phyloP scores from a whole-genome alignment of 2,329 filamentous ascomycete species.

The Colletotrichum caudatum region DNA sequence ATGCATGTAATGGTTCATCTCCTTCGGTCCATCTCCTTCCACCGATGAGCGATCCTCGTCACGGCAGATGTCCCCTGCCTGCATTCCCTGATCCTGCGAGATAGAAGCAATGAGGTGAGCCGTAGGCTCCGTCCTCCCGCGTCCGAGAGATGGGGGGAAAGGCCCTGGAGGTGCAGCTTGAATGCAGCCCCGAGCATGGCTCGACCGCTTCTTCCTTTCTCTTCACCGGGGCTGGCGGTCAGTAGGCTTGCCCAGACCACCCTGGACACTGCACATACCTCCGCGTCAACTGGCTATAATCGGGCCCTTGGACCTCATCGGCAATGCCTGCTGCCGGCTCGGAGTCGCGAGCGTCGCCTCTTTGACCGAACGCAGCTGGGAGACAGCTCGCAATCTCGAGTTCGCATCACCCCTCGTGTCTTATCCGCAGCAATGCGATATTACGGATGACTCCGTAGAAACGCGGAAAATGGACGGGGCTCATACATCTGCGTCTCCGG shows the following conservation, averaged over 20 bases:
- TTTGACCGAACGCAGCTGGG: background rate
- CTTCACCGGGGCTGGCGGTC: slow-evolving; percentile 21
- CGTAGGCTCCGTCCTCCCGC: slow-evolving; percentile 5
- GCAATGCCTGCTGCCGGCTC: background rate
- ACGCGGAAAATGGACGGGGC: background rate
- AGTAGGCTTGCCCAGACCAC: slow-evolving; percentile 25
- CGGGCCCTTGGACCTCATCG: slow-evolving; percentile 9
- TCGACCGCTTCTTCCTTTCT: slow-evolving; percentile 30
- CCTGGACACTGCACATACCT: slow-evolving; percentile 21
- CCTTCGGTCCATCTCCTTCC: background rate
- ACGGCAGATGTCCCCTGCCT: slow-evolving; percentile 2
- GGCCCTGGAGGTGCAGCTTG: slow-evolving; percentile 27
- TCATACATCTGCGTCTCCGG: background rate
- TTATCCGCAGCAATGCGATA: slow-evolving; percentile 7
- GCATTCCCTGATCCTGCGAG: background rate
- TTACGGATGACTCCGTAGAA: background rate
- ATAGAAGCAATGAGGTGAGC: slow-evolving; percentile 21
- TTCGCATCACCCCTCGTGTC: background rate
- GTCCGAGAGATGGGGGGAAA: background rate
- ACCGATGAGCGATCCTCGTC: background rate
- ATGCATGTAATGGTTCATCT: slow-evolving; percentile 31
- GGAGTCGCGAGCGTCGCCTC: background rate
- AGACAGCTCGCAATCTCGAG: slow-evolving; percentile 9
- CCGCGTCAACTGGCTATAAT: slow-evolving; percentile 6
- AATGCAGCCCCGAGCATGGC: slow-evolving; percentile 28